These are phyloP conservation scores for Backusella westeae DNA, from an alignment of 192 early-diverging fungal species.

Conservation along the genomic window DNA sequence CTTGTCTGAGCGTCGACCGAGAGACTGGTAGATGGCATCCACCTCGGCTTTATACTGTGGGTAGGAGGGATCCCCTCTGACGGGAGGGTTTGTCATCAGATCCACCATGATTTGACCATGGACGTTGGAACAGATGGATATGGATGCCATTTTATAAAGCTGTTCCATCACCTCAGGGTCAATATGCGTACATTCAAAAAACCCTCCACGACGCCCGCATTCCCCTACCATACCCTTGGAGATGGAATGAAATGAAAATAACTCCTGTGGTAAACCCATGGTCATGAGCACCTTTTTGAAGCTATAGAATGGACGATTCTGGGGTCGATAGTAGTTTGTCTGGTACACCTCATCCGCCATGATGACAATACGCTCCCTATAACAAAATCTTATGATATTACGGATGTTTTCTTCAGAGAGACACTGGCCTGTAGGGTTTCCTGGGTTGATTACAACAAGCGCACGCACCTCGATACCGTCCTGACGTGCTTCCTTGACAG, in stretches of 20 bases:
- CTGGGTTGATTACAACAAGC: slow-evolving; percentile 95
- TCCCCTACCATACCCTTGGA: slow-evolving; percentile 99
- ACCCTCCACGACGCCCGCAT: slow-evolving; percentile 95
- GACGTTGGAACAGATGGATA: slow-evolving; percentile 90
- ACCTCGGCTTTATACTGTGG: slow-evolving; percentile 69
- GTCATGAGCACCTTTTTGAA: slow-evolving; percentile 92
- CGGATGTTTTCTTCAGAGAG: slow-evolving; percentile 74
- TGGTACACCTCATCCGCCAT: slow-evolving; percentile 99
- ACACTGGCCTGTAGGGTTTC: slow-evolving; percentile 95
- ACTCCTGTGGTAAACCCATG: slow-evolving; percentile 59
- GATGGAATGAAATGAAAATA: slow-evolving; percentile 94
- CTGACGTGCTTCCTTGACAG: slow-evolving; percentile 56
- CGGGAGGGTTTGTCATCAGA: slow-evolving; percentile 88
- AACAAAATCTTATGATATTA: slow-evolving; percentile 86
- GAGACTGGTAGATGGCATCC: slow-evolving; percentile 69
- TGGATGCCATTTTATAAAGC: slow-evolving; percentile 92
- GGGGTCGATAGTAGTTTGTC: slow-evolving; percentile 84
- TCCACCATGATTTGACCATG: slow-evolving; percentile 92
- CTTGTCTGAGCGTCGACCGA: slow-evolving; percentile 71
- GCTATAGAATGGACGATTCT: slow-evolving; percentile 83
- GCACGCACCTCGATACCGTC: slow-evolving; percentile 88
- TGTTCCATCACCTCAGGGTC: slow-evolving; percentile 70
- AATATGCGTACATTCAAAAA: slow-evolving; percentile 90
- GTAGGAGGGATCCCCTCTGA: slow-evolving; percentile 72
- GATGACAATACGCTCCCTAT: slow-evolving; percentile 74